Conservation (phyloP, 2,329 filamentous ascomycete species). For the Didymella pinodella region DNA sequence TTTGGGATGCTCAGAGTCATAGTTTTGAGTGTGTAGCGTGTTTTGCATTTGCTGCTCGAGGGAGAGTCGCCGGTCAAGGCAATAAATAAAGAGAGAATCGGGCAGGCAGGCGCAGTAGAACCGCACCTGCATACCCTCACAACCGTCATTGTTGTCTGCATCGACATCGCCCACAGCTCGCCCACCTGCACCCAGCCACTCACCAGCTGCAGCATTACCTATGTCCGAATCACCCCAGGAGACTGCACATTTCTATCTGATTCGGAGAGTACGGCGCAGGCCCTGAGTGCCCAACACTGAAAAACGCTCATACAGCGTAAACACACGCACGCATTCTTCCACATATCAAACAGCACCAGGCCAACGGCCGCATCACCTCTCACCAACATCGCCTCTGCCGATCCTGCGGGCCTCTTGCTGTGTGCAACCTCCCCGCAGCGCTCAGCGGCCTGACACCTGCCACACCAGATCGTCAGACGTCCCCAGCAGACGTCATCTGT, state of each 20-base stretch:
- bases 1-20: constrained; percentile 11
- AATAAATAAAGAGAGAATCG: constrained; percentile 17
- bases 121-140: constrained; percentile 16
- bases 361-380: constrained; percentile 3
- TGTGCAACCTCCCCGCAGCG: constrained; percentile 15
- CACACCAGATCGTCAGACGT: constrained; percentile 15
- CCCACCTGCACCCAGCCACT: constrained; percentile 14
- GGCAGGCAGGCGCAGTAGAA: constrained; percentile 16
- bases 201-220: constrained; percentile 22
- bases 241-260: constrained; percentile 42
- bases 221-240: constrained; percentile 45
- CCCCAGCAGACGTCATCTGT: constrained; percentile 19
- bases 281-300: constrained; percentile 21
- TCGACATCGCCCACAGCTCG: constrained; percentile 29
- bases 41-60: constrained; percentile 5
- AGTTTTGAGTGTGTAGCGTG: constrained; percentile 8
- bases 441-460: constrained; percentile 18
- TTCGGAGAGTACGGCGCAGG: constrained; percentile 47
- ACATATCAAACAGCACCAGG: constrained; percentile 8
- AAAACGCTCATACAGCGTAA: not conserved
- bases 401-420: constrained; percentile 11
- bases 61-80: constrained; percentile 11
- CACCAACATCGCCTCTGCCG: constrained; percentile 6
- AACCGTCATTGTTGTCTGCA: constrained; percentile 15
- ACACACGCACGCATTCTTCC: constrained; percentile 13